phyloP scores from a whole-genome alignment of 306 rosid genomes.

The Vigna unguiculata region DNA sequence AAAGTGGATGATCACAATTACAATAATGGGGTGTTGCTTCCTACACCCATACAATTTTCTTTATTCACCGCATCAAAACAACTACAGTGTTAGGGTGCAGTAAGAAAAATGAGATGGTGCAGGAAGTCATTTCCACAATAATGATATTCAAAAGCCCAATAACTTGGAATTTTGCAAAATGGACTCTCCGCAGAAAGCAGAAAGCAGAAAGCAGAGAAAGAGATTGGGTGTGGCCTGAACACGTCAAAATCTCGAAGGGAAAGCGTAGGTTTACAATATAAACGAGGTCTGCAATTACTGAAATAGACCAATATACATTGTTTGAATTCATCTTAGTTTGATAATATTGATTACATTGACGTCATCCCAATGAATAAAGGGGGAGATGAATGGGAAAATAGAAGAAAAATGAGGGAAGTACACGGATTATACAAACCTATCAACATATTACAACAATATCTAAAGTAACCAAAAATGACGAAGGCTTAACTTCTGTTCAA shows the following conservation, averaged over 20 bases:
- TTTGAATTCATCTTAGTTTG: conserved; percentile 18
- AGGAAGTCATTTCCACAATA: too few relatives aligned
- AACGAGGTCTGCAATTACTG: conserved; percentile 20
- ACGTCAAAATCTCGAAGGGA: background rate
- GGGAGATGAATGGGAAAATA: background rate
- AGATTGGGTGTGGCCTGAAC: background rate
- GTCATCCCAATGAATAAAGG: background rate
- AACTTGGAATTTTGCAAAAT: background rate
- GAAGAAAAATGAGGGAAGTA: conserved; percentile 22
- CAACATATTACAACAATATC: conserved; percentile 25
- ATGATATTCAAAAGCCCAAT: background rate
- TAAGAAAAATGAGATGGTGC: too few relatives aligned
- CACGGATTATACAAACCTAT: conserved; percentile 34
- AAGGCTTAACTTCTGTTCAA: conserved; percentile 78
- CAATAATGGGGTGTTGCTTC: too few relatives aligned
- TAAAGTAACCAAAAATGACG: conserved; percentile 28
- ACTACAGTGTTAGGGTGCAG: too few relatives aligned
- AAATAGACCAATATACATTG: conserved; percentile 44
- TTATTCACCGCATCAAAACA: too few relatives aligned
- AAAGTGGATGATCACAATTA: background rate
- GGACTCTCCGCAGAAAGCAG: too few relatives aligned
- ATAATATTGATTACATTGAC: conserved; percentile 49
- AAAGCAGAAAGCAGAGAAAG: background rate
- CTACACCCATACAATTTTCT: too few relatives aligned
- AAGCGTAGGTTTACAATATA: background rate